Conservation (phyloP, 1,139 yeast species). For the Zygoascus sp. region DNA sequence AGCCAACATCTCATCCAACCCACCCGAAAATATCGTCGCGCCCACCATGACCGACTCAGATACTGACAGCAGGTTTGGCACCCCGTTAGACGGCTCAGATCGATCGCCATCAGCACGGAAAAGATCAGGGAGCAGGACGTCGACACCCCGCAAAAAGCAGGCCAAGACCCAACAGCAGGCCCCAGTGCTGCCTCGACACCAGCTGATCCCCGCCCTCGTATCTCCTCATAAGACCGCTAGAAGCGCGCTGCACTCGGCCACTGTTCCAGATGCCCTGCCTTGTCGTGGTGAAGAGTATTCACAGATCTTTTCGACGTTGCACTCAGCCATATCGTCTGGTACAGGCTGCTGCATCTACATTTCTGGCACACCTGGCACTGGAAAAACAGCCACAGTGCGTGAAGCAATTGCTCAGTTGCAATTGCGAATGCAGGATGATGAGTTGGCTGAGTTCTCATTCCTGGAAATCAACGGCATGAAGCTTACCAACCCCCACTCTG, state of each 20-base stretch:
- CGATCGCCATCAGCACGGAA: not conserved
- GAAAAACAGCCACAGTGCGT: conserved; percentile 89
- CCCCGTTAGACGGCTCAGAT: not conserved
- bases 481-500: conserved; percentile 73
- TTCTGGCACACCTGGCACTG: conserved; percentile 98
- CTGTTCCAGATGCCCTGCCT: conserved; percentile 63
- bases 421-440: conserved; percentile 39
- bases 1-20: no score
- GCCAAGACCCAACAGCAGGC: not conserved
- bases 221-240: conserved; percentile 48
- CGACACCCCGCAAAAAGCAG: not conserved
- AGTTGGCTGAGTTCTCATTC: conserved; percentile 58
- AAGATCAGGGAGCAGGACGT: not conserved
- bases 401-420: conserved; percentile 73
- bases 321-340: conserved; percentile 64
- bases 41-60: not conserved
- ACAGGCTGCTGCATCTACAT: conserved; percentile 84
- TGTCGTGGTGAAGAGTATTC: conserved; percentile 86
- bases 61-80: not conserved
- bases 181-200: not conserved
- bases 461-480: conserved; percentile 90
- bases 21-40: no score
- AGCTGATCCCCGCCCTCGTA: not conserved
- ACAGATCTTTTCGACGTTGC: conserved; percentile 66
- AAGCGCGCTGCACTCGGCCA: conserved; percentile 58